Conservation (phyloP, 768 basidiomycete genomes). For the Harrya chromipes region DNA sequence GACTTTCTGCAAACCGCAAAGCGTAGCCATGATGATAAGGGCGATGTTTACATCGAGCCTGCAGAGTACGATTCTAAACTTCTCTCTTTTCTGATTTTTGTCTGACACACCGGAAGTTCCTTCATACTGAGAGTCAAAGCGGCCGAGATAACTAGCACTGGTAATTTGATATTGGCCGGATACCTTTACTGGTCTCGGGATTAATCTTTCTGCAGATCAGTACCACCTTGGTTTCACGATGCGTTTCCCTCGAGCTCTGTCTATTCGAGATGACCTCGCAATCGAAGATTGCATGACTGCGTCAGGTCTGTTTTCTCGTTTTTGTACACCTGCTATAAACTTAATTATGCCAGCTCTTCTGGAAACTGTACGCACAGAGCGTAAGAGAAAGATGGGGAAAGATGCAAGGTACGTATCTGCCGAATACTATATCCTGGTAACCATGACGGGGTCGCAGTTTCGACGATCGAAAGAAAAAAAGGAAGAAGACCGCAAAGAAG, state of each 20-base stretch:
- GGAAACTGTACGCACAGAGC: conserved; percentile 57
- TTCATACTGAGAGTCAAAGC: conserved; percentile 94
- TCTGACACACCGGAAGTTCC: conserved; percentile 51
- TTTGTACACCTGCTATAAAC: background rate
- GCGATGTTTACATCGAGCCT: conserved; percentile 89
- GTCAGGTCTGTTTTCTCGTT: conserved; percentile 42
- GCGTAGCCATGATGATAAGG: conserved; percentile 70
- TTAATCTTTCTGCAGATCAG: conserved; percentile 48
- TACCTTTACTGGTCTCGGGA: background rate
- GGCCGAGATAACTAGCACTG: conserved; percentile 79
- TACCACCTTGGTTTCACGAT: conserved; percentile 87
- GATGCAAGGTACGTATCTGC: conserved; percentile 44
- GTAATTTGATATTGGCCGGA: conserved; percentile 36
- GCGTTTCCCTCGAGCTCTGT: conserved; percentile 87
- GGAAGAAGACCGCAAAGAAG: conserved; percentile 28
- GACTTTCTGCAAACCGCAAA: conserved; percentile 62
- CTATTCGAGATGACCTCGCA: conserved; percentile 75
- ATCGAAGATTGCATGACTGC: conserved; percentile 72
- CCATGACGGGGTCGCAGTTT: conserved; percentile 18
- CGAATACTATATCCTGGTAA: background rate
- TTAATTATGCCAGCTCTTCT: conserved; percentile 45
- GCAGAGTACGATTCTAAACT: conserved; percentile 56
- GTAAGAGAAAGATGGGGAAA: conserved; percentile 73
- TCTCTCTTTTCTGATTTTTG: background rate
- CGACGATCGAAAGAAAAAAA: conserved; percentile 32